Percentiles rank a stretch among this genome's conserved stretches.
phyloP scores from a whole-genome alignment of 2,329 filamentous ascomycete genomes.

The Chaetomium olivaceum region DNA sequence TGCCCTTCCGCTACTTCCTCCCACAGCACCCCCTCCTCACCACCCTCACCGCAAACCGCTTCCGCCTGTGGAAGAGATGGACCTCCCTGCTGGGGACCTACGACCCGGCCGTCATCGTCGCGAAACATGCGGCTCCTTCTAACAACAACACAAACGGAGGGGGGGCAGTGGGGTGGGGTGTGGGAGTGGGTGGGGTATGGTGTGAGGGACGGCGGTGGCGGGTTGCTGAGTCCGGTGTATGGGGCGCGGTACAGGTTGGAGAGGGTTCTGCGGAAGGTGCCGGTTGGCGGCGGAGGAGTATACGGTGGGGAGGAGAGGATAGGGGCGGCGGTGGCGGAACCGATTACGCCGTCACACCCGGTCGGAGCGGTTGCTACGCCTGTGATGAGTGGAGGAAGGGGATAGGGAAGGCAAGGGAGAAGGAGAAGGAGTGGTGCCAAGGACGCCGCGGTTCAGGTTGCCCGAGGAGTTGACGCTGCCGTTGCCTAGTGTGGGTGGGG shows the following conservation, averaged over 20 bases:
- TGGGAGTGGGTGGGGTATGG: no score
- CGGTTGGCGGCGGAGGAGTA: conserved; percentile 23
- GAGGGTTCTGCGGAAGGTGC: conserved; percentile 36
- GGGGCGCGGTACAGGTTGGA: conserved; percentile 37
- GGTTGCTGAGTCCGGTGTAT: conserved; percentile 36
- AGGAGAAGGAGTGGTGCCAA: conserved; percentile 7
- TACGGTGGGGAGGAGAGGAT: conserved; percentile 3
- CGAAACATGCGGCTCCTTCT: conserved; percentile 19
- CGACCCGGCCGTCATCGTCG: conserved; percentile 31
- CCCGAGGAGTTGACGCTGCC: conserved; percentile 17
- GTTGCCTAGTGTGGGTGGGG: not conserved
- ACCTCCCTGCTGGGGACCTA: conserved; percentile 35
- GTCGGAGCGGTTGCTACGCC: not conserved
- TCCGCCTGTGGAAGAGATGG: conserved; percentile 40
- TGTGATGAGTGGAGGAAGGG: no score
- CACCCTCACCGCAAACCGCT: conserved; percentile 32
- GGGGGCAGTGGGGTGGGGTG: not conserved
- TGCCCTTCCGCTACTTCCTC: conserved; percentile 37
- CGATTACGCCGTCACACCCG: conserved; percentile 20
- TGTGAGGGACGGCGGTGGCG: no score
- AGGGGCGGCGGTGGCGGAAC: not conserved
- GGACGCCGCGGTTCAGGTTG: conserved; percentile 9
- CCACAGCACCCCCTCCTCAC: conserved; percentile 36
- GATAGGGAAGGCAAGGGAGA: not conserved
- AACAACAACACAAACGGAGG: no score